A percentile compares a stretch with the other conserved stretches of the same genome.
Evolutionary conservation across 106 monocot genomes (phyloP).

Genomic region (Allium cepa): DNA sequence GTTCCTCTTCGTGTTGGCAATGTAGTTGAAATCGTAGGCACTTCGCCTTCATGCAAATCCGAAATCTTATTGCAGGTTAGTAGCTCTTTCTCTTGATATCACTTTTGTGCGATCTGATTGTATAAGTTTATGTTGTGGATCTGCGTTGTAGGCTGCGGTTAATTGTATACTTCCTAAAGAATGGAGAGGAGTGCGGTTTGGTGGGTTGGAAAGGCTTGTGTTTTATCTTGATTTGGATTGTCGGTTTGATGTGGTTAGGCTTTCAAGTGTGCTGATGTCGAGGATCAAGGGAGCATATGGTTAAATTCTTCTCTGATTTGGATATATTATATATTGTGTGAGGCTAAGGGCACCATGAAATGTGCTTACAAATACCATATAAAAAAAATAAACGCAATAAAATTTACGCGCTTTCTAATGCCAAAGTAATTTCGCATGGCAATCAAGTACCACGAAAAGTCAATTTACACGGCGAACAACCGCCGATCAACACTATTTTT

Average conservation of each 20-base stretch:
- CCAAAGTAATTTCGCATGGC: too few species aligned
- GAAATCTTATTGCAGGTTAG: constrained; percentile 63
- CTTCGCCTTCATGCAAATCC: constrained; percentile 80
- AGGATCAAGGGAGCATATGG: constrained; percentile 30
- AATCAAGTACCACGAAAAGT: too few species aligned
- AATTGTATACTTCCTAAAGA: constrained; percentile 75
- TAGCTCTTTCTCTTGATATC: neutral
- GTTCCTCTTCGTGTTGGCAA: constrained; percentile 69
- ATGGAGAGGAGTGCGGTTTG: constrained; percentile 66
- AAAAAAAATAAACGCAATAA: too few species aligned
- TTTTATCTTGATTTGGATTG: constrained; percentile 87
- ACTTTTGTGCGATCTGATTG: neutral
- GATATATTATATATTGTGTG: too few species aligned
- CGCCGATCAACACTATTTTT: too few species aligned
- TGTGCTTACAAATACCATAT: too few species aligned
- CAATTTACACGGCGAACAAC: too few species aligned
- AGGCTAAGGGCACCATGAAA: too few species aligned
- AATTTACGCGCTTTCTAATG: too few species aligned
- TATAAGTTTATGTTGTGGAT: neutral
- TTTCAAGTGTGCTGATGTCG: constrained; percentile 39
- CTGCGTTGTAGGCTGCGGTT: constrained; percentile 37
- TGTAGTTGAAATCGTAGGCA: constrained; percentile 88
- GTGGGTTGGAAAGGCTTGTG: constrained; percentile 58
- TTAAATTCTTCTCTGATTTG: constrained; percentile 2
- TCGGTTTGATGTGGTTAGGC: constrained; percentile 72